phyloP scores from a whole-genome alignment of 2,329 filamentous ascomycete species.

The Aspergillus sp. region DNA sequence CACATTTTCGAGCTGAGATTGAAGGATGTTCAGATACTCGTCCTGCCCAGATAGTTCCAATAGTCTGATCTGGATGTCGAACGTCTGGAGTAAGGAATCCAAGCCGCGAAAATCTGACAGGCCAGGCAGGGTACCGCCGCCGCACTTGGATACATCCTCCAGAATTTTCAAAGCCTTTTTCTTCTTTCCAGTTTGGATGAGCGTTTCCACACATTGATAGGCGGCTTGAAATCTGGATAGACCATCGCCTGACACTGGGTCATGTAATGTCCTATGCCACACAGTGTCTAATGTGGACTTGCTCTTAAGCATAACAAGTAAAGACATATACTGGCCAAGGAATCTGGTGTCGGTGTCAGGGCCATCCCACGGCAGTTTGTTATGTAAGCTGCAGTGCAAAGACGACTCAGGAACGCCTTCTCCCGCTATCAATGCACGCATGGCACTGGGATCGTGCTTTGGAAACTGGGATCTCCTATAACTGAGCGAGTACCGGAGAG shows the following conservation, averaged over 20 bases:
- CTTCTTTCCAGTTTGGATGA: conserved; percentile 22
- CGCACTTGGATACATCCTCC: conserved; percentile 21
- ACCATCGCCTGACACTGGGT: conserved; percentile 4
- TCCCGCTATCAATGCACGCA: conserved; percentile 23
- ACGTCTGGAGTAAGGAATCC: conserved; percentile 18
- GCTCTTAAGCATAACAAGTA: conserved; percentile 27
- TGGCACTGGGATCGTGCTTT: conserved; percentile 14
- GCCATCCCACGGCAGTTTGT: conserved; percentile 15
- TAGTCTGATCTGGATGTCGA: conserved; percentile 18
- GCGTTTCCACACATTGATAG: conserved; percentile 23
- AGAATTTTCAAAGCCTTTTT: conserved; percentile 23
- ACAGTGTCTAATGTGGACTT: conserved; percentile 16
- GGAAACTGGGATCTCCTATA: conserved; percentile 19
- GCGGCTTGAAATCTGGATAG: conserved; percentile 12
- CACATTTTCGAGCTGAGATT: conserved; percentile 23
- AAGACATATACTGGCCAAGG: conserved; percentile 19
- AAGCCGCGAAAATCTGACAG: conserved; percentile 22
- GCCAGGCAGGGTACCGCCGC: conserved; percentile 20
- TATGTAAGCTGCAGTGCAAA: conserved; percentile 13
- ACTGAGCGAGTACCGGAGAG: conserved; percentile 20
- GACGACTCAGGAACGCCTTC: conserved; percentile 6
- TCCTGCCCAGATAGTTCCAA: conserved; percentile 20
- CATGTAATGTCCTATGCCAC: conserved; percentile 21
- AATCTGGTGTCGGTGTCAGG: background rate
- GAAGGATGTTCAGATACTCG: conserved; percentile 24